phyloP scores from a whole-genome alignment of 164 flowering plant species.

The Pachysandra terminalis region DNA sequence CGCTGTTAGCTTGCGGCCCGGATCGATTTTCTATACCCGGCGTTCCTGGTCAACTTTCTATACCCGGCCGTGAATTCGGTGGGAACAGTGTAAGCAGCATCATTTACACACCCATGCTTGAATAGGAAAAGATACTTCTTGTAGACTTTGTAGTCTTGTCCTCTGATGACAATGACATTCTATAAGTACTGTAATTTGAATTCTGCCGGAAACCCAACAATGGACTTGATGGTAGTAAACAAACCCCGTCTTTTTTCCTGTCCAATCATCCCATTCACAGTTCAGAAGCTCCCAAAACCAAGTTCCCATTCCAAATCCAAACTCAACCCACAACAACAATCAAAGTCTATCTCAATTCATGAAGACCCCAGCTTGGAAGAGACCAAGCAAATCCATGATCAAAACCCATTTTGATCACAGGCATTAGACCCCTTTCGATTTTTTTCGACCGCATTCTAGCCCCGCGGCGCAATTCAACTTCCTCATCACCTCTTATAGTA shows the following conservation, averaged over 20 bases:
- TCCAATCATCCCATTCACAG: slow-evolving; percentile 17
- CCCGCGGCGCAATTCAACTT: slow-evolving; percentile 35
- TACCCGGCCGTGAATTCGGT: no score
- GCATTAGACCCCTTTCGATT: slow-evolving; percentile 9
- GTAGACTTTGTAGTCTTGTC: no score
- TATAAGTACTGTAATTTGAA: no score
- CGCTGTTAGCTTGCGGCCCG: no score
- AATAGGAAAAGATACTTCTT: no score
- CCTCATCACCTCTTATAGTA: slow-evolving; percentile 43
- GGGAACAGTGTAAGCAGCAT: no score
- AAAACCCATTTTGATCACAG: slow-evolving; percentile 33
- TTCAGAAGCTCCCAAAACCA: slow-evolving; percentile 19
- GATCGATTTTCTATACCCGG: no score
- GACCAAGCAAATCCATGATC: slow-evolving; percentile 49
- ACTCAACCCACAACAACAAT: slow-evolving; percentile 1
- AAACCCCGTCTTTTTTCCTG: slow-evolving; percentile 22
- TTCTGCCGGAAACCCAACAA: slow-evolving; percentile 6
- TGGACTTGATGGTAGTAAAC: slow-evolving; percentile 26
- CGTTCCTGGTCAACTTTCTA: no score
- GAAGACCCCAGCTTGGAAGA: slow-evolving; percentile 27
- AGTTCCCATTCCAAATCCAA: slow-evolving; percentile 10
- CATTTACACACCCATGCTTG: no score
- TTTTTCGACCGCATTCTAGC: slow-evolving; percentile 21
- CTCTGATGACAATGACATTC: no score
- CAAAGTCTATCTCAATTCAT: slow-evolving; percentile 4